These are phyloP conservation scores for Acacia crassicarpa DNA, from an alignment of 306 rosid species.

Conservation along the genomic window DNA sequence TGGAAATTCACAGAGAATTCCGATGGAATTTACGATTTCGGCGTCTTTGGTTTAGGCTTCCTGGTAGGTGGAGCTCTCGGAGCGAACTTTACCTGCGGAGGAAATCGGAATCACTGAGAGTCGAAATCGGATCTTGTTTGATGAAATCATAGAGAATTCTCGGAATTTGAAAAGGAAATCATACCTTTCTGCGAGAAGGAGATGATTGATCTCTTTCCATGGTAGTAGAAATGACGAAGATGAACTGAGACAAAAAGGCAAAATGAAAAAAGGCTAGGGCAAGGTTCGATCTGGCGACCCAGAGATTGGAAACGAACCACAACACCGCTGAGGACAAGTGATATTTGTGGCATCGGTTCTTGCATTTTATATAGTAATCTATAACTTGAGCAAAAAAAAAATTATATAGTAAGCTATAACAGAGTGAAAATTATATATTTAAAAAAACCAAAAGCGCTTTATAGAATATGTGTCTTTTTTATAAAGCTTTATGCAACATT, in stretches of 20 bases:
- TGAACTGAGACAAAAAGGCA: background rate
- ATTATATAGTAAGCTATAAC: too few relatives aligned
- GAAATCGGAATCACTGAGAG: background rate
- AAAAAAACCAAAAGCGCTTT: too few relatives aligned
- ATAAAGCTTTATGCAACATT: too few relatives aligned
- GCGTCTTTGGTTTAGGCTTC: conserved; percentile 26
- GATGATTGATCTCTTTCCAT: conserved; percentile 42
- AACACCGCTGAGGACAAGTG: background rate
- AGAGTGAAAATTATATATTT: too few relatives aligned
- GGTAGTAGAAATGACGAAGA: conserved; percentile 16
- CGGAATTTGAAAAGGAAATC: background rate
- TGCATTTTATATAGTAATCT: too few relatives aligned
- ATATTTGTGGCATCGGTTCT: too few relatives aligned
- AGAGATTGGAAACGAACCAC: rapidly evolving
- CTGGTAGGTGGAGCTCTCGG: conserved; percentile 50
- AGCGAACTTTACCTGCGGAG: conserved; percentile 45
- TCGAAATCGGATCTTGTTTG: background rate
- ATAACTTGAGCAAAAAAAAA: too few relatives aligned
- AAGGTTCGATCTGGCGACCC: conserved; percentile 32
- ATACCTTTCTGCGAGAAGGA: conserved; percentile 48
- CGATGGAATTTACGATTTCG: conserved; percentile 39
- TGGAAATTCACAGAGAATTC: background rate
- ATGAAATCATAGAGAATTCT: background rate
- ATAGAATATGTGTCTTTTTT: too few relatives aligned
- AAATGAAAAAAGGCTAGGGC: background rate